A percentile compares a stretch with the other conserved stretches of the same genome.
Conservation (phyloP, 2,329 filamentous ascomycete genomes). For the Fusarium sp. region DNA sequence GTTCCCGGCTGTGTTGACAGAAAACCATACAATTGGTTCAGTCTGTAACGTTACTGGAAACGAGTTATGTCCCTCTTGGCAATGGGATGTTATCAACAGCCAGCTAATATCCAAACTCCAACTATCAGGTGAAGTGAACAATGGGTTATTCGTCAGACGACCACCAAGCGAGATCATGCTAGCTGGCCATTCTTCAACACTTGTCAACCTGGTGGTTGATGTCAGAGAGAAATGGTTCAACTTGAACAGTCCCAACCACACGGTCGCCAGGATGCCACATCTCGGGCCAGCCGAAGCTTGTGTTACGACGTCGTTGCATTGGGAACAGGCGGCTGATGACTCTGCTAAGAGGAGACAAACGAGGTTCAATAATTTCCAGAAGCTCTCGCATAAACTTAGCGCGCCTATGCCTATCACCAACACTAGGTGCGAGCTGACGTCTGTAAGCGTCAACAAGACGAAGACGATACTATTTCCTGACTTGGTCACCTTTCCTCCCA, state of each 20-base stretch:
- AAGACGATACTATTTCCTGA: conserved; percentile 24
- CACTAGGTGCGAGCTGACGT: conserved; percentile 30
- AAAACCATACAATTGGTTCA: conserved; percentile 16
- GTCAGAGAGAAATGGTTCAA: conserved; percentile 34
- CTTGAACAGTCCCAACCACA: conserved; percentile 34
- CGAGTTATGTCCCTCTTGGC: conserved; percentile 35
- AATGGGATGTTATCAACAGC: conserved; percentile 38
- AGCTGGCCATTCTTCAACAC: conserved; percentile 18
- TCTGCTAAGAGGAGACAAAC: conserved; percentile 23
- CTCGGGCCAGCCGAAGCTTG: conserved; percentile 30
- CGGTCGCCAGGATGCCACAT: conserved; percentile 37
- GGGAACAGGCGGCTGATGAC: conserved; percentile 33
- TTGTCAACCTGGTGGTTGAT: conserved; percentile 28
- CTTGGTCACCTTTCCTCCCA: conserved; percentile 24
- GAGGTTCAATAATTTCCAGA: conserved; percentile 30
- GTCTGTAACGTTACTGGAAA: conserved; percentile 28
- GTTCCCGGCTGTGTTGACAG: conserved; percentile 19
- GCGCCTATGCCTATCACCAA: conserved; percentile 33
- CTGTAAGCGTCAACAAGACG: neutral
- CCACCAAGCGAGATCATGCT: conserved; percentile 29
- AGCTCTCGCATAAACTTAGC: conserved; percentile 28
- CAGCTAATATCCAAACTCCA: conserved; percentile 34
- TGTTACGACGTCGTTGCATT: conserved; percentile 35
- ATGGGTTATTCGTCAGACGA: conserved; percentile 25
- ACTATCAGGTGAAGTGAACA: conserved; percentile 25